Percentiles rank a stretch among this genome's conserved stretches.
These are phyloP conservation scores for Ophiocordyceps polyrhachis-furcata DNA, from an alignment of 2,329 filamentous ascomycete species.

Conservation along the genomic window DNA sequence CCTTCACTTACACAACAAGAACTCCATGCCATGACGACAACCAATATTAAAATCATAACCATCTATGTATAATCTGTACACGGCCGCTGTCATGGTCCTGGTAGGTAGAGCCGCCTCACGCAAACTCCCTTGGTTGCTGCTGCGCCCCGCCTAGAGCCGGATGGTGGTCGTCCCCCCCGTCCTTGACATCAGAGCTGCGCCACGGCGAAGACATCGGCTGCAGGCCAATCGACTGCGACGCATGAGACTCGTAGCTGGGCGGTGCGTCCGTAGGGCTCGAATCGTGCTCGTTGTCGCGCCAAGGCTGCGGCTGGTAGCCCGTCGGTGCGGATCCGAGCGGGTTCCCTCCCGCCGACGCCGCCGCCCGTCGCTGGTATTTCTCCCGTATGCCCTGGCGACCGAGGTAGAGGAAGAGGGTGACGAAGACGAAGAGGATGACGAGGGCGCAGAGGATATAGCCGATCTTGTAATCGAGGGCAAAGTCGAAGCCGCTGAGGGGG, in stretches of 20 bases:
- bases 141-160: conserved; percentile 13
- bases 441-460: conserved; percentile 29
- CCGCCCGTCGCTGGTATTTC: conserved; percentile 4
- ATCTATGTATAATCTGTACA: too few relatives aligned
- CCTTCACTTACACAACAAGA: too few relatives aligned
- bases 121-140: conserved; percentile 15
- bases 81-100: too few relatives aligned
- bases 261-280: conserved; percentile 11
- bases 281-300: conserved; percentile 8
- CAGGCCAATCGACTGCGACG: conserved; percentile 13
- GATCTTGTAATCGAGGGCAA: conserved; percentile 30
- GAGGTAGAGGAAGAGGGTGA: conserved; percentile 18
- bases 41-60: too few relatives aligned
- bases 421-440: conserved; percentile 24
- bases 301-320: conserved; percentile 12
- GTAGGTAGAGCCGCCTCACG: conserved; percentile 2
- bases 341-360: neutral
- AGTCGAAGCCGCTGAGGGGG: conserved; percentile 33
- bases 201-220: conserved; percentile 11
- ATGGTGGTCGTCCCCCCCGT: conserved; percentile 11
- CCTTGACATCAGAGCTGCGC: conserved; percentile 8
- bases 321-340: conserved; percentile 4
- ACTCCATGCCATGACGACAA: too few relatives aligned
- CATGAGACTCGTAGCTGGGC: conserved; percentile 14
- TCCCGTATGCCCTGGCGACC: conserved; percentile 10